Evolutionary conservation across 257 asterid genomes (phyloP).

Genomic region (Jasminum sambac): DNA sequence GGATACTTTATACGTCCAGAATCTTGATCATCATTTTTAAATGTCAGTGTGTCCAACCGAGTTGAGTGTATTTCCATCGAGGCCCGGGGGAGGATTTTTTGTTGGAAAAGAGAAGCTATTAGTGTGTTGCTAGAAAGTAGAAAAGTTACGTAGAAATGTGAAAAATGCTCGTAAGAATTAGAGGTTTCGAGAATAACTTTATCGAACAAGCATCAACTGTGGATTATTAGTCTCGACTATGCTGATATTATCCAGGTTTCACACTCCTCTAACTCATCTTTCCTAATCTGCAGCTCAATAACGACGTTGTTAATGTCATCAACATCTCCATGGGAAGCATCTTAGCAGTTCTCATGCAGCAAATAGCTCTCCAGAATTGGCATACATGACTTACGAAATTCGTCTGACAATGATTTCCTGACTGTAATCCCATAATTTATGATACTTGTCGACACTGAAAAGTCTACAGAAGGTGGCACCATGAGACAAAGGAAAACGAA

Average conservation of each 20-base stretch:
- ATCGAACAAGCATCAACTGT: neutral
- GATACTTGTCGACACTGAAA: neutral
- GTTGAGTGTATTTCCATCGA: too few species aligned
- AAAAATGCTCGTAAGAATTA: too few species aligned
- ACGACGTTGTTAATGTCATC: constrained; percentile 78
- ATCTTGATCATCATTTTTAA: too few species aligned
- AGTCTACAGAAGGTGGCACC: neutral
- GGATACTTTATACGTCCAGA: too few species aligned
- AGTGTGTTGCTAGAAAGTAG: too few species aligned
- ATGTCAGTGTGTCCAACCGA: too few species aligned
- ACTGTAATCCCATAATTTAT: neutral
- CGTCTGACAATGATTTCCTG: neutral
- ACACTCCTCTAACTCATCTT: neutral
- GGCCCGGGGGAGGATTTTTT: too few species aligned
- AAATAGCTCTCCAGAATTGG: constrained; percentile 37
- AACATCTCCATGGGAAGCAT: constrained; percentile 86
- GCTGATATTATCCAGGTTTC: neutral
- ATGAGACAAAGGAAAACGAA: neutral
- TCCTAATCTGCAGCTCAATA: constrained; percentile 61
- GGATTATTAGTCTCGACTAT: neutral
- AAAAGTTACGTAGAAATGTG: too few species aligned
- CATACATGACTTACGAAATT: neutral
- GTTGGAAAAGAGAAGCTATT: too few species aligned
- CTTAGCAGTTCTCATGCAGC: constrained; percentile 75
- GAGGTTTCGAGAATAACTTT: neutral